phyloP scores from a whole-genome alignment of 176 grass and related monocot species.

The Raddia guianensis region DNA sequence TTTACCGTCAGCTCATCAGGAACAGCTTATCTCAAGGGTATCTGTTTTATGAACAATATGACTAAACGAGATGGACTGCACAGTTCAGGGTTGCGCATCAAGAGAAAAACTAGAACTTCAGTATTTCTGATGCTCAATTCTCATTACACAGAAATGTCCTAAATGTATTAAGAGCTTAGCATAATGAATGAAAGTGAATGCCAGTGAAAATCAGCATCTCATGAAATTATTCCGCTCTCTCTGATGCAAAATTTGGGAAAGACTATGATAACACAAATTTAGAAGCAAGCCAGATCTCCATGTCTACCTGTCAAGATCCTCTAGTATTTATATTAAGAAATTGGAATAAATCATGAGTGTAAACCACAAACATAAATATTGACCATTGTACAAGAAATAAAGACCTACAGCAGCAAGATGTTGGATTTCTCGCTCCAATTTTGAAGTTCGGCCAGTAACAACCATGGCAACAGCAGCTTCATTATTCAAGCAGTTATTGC shows the following conservation, averaged over 20 bases:
- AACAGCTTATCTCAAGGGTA: neutral
- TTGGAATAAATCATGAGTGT: neutral
- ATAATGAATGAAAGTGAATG: neutral
- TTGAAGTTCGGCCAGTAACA: slow-evolving; percentile 69
- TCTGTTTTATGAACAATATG: neutral
- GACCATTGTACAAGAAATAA: neutral
- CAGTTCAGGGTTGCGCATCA: neutral
- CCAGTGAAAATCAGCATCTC: neutral
- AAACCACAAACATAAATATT: neutral
- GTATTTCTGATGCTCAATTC: slow-evolving; percentile 15
- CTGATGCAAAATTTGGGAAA: neutral
- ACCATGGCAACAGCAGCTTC: slow-evolving; percentile 59
- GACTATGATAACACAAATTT: neutral
- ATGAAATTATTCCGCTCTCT: neutral
- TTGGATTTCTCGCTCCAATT: slow-evolving; percentile 79
- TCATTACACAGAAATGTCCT: neutral
- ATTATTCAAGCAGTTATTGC: slow-evolving; percentile 66
- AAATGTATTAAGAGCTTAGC: neutral
- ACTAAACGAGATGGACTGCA: neutral
- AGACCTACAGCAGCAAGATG: slow-evolving; percentile 79
- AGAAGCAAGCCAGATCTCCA: neutral
- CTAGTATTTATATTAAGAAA: neutral
- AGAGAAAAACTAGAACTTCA: neutral
- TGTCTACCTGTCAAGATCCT: neutral
- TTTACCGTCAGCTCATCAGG: slow-evolving; percentile 6